phyloP scores from a whole-genome alignment of 352 stramenopile genomes.

The Globisporangium alternatum region DNA sequence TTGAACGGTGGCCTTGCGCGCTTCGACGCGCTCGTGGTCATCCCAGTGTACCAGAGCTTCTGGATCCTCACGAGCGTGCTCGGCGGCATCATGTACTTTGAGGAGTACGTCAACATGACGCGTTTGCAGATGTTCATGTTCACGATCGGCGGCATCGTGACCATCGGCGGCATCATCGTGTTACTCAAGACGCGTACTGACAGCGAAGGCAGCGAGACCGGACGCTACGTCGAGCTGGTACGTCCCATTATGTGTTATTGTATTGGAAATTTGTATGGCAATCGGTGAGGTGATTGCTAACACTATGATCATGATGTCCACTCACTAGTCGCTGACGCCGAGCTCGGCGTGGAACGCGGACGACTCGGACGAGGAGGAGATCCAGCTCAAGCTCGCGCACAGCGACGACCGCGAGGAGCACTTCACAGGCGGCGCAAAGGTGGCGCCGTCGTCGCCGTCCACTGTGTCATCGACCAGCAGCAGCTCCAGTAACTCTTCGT shows the following conservation, averaged over 20 bases:
- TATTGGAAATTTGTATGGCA: background rate
- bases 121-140: slow-evolving; percentile 77
- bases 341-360: slow-evolving; percentile 77
- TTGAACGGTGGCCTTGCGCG: slow-evolving; percentile 86
- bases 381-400: slow-evolving; percentile 51
- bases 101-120: slow-evolving; percentile 88
- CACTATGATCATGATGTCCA: slow-evolving; percentile 5
- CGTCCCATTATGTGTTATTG: slow-evolving; percentile 6
- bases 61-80: slow-evolving; percentile 89
- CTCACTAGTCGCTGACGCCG: slow-evolving; percentile 58
- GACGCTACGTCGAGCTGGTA: slow-evolving; percentile 72
- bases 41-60: slow-evolving; percentile 91
- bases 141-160: slow-evolving; percentile 65
- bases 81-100: slow-evolving; percentile 92
- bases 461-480: slow-evolving; percentile 20
- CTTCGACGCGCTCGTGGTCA: slow-evolving; percentile 87
- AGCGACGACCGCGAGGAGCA: slow-evolving; percentile 23
- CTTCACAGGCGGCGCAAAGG: slow-evolving; percentile 17
- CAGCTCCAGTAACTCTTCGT: slow-evolving; percentile 9
- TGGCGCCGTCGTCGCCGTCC: slow-evolving; percentile 24
- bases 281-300: background rate
- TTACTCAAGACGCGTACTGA: slow-evolving; percentile 60
- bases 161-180: slow-evolving; percentile 77
- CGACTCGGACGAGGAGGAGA: slow-evolving; percentile 82
- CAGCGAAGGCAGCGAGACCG: slow-evolving; percentile 21